Evolutionary conservation across 106 monocot genomes (phyloP).

Genomic region (Dioscorea zingiberensis): DNA sequence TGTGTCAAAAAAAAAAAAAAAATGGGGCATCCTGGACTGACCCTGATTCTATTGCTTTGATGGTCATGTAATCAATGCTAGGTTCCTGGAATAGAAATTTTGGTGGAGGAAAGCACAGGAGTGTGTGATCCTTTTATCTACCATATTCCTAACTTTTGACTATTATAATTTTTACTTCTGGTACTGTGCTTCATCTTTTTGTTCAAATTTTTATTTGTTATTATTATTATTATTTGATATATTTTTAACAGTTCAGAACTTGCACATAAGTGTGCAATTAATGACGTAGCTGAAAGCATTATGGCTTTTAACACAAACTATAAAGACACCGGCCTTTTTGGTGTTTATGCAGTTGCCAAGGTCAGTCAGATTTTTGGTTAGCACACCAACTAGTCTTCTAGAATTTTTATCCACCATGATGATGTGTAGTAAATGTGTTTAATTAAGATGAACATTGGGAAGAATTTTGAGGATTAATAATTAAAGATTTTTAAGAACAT

Average conservation of each 20-base stretch:
- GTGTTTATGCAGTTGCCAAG: constrained; percentile 92
- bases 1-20: too few species aligned
- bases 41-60: constrained; percentile 93
- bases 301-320: constrained; percentile 98
- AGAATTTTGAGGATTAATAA: too few species aligned
- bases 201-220: background rate
- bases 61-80: constrained; percentile 95
- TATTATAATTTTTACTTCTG: background rate
- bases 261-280: constrained; percentile 62
- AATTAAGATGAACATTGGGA: too few species aligned
- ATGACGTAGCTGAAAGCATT: constrained; percentile 89
- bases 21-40: constrained; percentile 87
- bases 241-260: constrained; percentile 65
- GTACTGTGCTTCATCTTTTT: background rate
- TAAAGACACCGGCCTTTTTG: constrained; percentile 90
- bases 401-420: too few species aligned
- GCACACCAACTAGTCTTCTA: too few species aligned
- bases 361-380: constrained; percentile 24
- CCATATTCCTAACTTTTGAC: background rate
- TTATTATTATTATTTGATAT: background rate
- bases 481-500: too few species aligned
- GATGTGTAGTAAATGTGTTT: too few species aligned
- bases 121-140: constrained; percentile 14
- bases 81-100: constrained; percentile 81
- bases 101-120: constrained; percentile 87